phyloP scores from a whole-genome alignment of 192 early-diverging fungal genomes.

The Dissophora globulifera region DNA sequence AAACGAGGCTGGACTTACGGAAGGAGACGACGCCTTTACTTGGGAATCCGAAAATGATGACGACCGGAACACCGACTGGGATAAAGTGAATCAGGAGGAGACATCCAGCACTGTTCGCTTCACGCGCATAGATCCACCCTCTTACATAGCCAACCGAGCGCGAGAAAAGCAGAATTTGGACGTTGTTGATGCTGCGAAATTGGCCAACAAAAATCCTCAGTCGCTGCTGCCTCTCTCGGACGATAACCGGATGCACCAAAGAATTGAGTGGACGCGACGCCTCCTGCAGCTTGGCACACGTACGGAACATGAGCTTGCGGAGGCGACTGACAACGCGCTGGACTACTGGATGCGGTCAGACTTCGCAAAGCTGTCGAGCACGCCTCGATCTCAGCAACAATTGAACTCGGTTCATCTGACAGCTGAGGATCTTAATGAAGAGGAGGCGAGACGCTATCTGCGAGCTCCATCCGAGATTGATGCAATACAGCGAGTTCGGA shows the following conservation, averaged over 20 bases:
- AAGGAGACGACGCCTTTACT: background rate
- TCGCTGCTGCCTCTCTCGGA: background rate
- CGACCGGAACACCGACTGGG: background rate
- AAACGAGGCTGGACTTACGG: too few species aligned
- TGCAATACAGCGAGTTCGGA: background rate
- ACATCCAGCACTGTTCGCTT: too few species aligned
- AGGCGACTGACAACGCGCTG: constrained; percentile 3
- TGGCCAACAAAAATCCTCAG: background rate
- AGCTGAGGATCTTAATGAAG: constrained; percentile 23
- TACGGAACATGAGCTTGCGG: constrained; percentile 23
- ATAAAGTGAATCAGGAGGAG: background rate
- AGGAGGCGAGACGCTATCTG: constrained; percentile 8
- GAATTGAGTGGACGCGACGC: background rate
- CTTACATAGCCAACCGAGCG: too few species aligned
- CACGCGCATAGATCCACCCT: too few species aligned
- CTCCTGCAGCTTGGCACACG: constrained; percentile 9
- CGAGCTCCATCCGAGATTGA: background rate
- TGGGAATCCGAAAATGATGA: background rate
- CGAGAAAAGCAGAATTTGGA: too few species aligned
- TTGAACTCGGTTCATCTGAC: constrained; percentile 13
- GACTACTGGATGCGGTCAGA: constrained; percentile 8
- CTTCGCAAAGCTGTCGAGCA: background rate
- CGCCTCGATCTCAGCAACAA: background rate
- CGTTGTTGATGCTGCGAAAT: background rate
- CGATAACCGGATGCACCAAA: background rate